Base-by-base conservation (phyloP, 495 filamentous ascomycete species). In the Echria macrotheca region DNA sequence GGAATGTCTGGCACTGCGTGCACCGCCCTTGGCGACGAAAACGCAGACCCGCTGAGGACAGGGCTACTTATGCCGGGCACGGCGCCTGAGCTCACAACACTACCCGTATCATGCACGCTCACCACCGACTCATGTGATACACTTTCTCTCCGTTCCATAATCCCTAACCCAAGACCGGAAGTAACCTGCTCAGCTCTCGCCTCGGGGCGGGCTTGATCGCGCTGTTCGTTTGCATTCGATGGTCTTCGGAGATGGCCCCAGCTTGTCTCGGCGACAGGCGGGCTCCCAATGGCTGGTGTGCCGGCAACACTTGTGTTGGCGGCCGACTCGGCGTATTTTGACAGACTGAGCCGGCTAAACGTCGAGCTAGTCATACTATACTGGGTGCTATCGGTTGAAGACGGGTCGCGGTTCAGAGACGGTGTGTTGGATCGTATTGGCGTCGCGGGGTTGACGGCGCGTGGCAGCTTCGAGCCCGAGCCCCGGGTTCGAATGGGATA, bases 321-420 rank as follows among this genome's bases (percentile, higher is more conserved):
- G 43, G 52, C 45, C 3, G 54, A 53, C 14, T 58, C 55, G 0
- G 59, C 57, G 12, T 52, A 43, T 28, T 45, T 59, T 14, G 63
- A 64, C 21, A 28, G 17, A 22, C 56, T 52, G 14, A 59, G 18
- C 8, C 58, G 56, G 44, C 57, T 61, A 22, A 67, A 65, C 6
- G 53, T 50, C 1, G 64, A 67, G 49, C 56, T 60, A 35, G 28
- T 47, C 62, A 65, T 59, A 56, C 64, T 67, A 41, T 53, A 55
- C 33, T 63, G 63, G 1, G 62, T 64, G 53, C 58, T 67, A 33
- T 67, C 64, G 9, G 64, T 61, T 2, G 60, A 59, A 0, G 62
- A 61, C 0, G 52, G 58, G 31, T 67, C 63, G n/a, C 58, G 60
- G 41, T 56, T 40, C 21, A 59, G 46, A 12, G 26, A 46, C 1